Evolutionary conservation across 164 flowering plant genomes (phyloP), one percentile per base, ranked within the genome.

Genomic region (Vitis amurensis): DNA sequence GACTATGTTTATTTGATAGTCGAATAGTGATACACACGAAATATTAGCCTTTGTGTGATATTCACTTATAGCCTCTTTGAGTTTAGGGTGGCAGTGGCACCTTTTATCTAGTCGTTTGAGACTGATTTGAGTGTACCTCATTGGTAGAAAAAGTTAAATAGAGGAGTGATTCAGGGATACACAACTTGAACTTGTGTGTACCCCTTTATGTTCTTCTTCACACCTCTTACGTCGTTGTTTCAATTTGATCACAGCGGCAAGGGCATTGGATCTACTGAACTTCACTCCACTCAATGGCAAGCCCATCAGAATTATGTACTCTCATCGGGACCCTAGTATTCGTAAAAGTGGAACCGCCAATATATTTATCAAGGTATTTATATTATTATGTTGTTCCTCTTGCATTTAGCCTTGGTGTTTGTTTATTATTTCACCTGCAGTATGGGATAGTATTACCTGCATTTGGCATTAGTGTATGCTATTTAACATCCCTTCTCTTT

Each of bases 281-380:
- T 88, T 85, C 75, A 82, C 88, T 59, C 88, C 87, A 14, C 76
- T 88, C 13, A 88, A 88, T 74, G 83, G 82, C 30, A 90, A 84
- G 76, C 71, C 92, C 30, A 86, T 90, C 50, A 84, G 91, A 53
- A 81, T 90, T 8, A 90, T 90, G 95, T 86, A 88, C 85, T 91
- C 89, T 31, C 88, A 89, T 64, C 83, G 93, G 1, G 92, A 91
- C 59, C 97, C 93, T 16, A 84, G 88, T 70, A 74, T 82, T n/a
- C 88, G 92, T 17, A 88, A 82, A 73, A 90, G 94, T 80, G 92
- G 90, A 55, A 70, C 86, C 9, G 92, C 81, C 58, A 88, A 87
- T 66, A 84, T 90, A 59, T 88, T 90, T 76, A 82, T 88, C 70
- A 89, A 89, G 91, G 93, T 85, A 77, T 55, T 17, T 14, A 0